Base-by-base conservation (phyloP, 2,329 filamentous ascomycete species). In the Ploettnerulaceae sp. region DNA sequence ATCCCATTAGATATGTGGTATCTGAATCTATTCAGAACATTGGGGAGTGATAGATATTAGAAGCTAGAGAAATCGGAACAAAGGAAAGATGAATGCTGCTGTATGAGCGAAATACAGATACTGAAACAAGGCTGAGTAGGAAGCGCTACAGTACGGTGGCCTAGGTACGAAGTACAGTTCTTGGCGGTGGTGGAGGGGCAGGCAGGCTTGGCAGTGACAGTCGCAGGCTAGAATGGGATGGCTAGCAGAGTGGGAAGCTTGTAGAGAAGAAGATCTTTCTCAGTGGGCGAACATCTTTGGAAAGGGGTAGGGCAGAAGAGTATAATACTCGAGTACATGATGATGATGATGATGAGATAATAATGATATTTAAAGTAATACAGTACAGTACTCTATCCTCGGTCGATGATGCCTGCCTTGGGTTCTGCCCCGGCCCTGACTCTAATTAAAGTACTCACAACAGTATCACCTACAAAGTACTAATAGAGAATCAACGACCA, bases 71-170 rank as follows among this genome's bases (percentile, higher is more conserved):
- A 29, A 31, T 20, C 11, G 22, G 4, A 22, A 29, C n/a, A 20
- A 17, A 29, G 37, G 15, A 18, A 29, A 40, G 17, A 40, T 18
- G 36, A 18, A 29, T 21, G 25, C 31, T 40, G 25, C 11, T 29
- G 37, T 31, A 14, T 20, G 37, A 29, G 37, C 25, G 37, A 40
- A 40, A 40, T 40, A 40, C 21, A 12, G 36, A 15, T 22, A 26
- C 31, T 40, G 37, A 40, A 40, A 40, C 37, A 40, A 40, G 37
- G 37, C 37, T 40, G 37, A 31, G 37, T 40, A 40, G 24, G 14
- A n/a, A 29, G 5, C 15, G n/a, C 15, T n/a, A n/a, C n/a, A n/a
- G n/a, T 29, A 20, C 37, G 24, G 37, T 17, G 25, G 37, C 36
- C 36, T 26, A 40, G 37, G 37, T 26, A 29, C 25, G 25, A 12